Evolutionary conservation across 148 eudicot species (phyloP).

Genomic region (Polygonum aviculare): DNA sequence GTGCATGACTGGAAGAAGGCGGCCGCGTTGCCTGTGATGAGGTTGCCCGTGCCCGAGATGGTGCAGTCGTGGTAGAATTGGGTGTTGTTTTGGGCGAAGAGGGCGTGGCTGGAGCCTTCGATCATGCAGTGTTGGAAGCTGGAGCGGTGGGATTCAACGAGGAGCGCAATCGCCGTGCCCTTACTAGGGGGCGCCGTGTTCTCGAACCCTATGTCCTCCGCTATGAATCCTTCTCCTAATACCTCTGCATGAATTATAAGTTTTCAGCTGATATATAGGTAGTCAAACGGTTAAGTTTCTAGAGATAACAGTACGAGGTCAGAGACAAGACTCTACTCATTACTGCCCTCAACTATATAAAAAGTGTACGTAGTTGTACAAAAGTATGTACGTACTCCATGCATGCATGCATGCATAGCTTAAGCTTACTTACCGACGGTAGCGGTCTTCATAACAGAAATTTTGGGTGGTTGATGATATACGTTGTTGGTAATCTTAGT

Average conservation of each 20-base stretch:
- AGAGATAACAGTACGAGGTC: too few species aligned
- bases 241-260: conserved; percentile 16
- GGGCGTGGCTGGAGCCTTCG: conserved; percentile 19
- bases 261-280: too few species aligned
- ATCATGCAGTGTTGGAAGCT: conserved; percentile 30
- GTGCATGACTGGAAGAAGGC: conserved; percentile 51
- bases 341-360: too few species aligned
- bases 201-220: conserved; percentile 32
- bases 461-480: conserved; percentile 25
- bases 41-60: conserved; percentile 58
- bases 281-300: too few species aligned
- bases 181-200: conserved; percentile 24
- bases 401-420: too few species aligned
- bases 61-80: conserved; percentile 59
- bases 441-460: conserved; percentile 37
- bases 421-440: conserved; percentile 29
- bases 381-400: too few species aligned
- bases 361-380: too few species aligned
- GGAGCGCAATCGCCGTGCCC: conserved; percentile 26
- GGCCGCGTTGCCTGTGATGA: conserved; percentile 48
- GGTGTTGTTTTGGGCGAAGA: conserved; percentile 33
- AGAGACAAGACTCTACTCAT: too few species aligned
- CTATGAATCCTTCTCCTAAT: conserved; percentile 25
- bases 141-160: conserved; percentile 27
- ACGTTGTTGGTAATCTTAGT: conserved; percentile 39